These are phyloP conservation scores for Staphylotrichum tortipilum DNA, from an alignment of 495 filamentous ascomycete genomes.

Conservation along the genomic window DNA sequence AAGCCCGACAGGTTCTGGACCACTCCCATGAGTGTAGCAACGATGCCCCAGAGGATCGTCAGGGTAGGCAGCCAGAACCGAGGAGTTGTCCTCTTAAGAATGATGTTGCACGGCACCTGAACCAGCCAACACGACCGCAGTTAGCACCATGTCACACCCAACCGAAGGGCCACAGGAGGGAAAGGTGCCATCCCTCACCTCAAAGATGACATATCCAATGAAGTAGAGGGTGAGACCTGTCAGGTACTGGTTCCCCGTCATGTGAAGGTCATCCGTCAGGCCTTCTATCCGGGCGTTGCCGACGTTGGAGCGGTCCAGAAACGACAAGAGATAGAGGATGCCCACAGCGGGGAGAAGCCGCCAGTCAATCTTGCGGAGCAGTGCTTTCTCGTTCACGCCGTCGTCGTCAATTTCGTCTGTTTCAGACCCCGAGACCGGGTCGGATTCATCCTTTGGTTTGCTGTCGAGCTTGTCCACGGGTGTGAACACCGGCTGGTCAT, in stretches of 20 bases:
- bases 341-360: conserved; percentile 58
- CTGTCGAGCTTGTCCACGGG: background rate
- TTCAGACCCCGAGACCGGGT: conserved; percentile 14
- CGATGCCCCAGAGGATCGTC: conserved; percentile 44
- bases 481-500: background rate
- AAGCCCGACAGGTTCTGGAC: conserved; percentile 58
- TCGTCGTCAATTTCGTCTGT: conserved; percentile 8
- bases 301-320: conserved; percentile 66
- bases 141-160: background rate
- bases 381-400: conserved; percentile 49
- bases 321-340: conserved; percentile 62
- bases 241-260: conserved; percentile 65
- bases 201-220: conserved; percentile 59
- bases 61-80: conserved; percentile 46
- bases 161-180: background rate
- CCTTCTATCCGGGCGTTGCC: conserved; percentile 53
- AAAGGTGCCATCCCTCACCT: conserved; percentile 16
- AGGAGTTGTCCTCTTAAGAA: conserved; percentile 63
- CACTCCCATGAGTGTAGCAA: conserved; percentile 63
- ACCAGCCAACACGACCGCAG: background rate
- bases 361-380: conserved; percentile 59
- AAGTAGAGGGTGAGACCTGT: conserved; percentile 67
- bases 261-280: conserved; percentile 52
- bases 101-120: conserved; percentile 62
- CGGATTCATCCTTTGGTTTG: conserved; percentile 5